phyloP scores from a whole-genome alignment of 2,329 filamentous ascomycete genomes.

The Aureobasidium musti region DNA sequence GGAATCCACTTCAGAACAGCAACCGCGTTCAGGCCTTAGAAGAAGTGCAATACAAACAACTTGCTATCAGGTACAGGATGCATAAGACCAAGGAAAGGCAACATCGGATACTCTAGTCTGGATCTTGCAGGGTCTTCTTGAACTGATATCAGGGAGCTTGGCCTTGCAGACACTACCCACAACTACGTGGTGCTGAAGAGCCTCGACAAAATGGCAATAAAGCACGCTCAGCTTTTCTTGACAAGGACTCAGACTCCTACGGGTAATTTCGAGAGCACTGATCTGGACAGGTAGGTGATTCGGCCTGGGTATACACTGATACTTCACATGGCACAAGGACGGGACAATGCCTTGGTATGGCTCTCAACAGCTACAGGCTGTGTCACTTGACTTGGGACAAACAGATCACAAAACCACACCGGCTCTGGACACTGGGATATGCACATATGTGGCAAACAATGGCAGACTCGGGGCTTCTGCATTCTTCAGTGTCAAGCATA shows the following conservation, averaged over 20 bases:
- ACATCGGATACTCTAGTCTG: too few species aligned
- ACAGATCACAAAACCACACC: neutral
- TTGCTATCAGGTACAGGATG: neutral
- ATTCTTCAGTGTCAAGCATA: constrained; percentile 7
- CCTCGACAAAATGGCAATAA: neutral
- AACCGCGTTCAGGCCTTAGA: neutral
- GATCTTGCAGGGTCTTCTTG: neutral
- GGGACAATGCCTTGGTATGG: neutral
- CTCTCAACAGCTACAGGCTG: neutral
- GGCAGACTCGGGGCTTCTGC: neutral
- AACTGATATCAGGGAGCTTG: neutral
- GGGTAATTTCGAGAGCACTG: neutral
- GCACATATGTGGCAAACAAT: neutral
- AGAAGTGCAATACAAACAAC: constrained; percentile 3
- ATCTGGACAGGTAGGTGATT: neutral
- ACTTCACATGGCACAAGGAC: neutral
- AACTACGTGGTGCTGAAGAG: neutral
- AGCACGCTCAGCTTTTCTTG: neutral
- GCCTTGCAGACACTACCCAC: neutral
- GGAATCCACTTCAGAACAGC: neutral
- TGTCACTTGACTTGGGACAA: neutral
- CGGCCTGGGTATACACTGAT: neutral
- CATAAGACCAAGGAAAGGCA: neutral
- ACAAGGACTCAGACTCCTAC: neutral
- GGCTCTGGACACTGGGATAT: neutral